phyloP scores from a whole-genome alignment of 108 stramenopile genomes.

The Cylindrotheca fusiformis region DNA sequence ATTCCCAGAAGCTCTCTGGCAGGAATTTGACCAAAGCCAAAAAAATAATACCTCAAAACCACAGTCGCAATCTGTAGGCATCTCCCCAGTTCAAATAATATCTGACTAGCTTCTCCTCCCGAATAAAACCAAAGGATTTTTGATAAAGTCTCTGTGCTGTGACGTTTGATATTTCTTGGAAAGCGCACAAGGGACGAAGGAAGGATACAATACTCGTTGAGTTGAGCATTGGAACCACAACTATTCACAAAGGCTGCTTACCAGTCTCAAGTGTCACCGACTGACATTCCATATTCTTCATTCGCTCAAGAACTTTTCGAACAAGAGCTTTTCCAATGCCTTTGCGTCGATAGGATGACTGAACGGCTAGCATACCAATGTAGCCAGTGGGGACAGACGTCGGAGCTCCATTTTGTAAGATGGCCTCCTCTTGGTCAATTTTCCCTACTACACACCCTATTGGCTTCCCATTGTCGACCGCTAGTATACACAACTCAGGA shows the following conservation, averaged over 20 bases:
- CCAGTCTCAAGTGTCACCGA: slow-evolving; percentile 66
- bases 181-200: too few relatives aligned
- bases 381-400: slow-evolving; percentile 34
- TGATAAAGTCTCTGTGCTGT: slow-evolving; percentile 79
- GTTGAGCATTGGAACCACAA: too few relatives aligned
- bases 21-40: too few relatives aligned
- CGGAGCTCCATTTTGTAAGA: background rate
- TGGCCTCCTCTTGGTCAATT: slow-evolving; percentile 56
- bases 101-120: slow-evolving; percentile 80
- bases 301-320: slow-evolving; percentile 54
- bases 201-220: too few relatives aligned
- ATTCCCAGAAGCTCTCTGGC: too few relatives aligned
- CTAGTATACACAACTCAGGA: slow-evolving; percentile 83
- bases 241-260: too few relatives aligned
- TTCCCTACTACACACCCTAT: slow-evolving; percentile 91
- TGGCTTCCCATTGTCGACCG: slow-evolving; percentile 48
- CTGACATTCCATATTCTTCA: slow-evolving; percentile 42
- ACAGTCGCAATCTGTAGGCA: slow-evolving; percentile 83
- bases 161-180: slow-evolving; percentile 77
- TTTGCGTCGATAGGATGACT: slow-evolving; percentile 58
- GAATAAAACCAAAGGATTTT: slow-evolving; percentile 75
- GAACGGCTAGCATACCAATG: slow-evolving; percentile 87
- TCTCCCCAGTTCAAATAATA: slow-evolving; percentile 88
- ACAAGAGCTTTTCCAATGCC: slow-evolving; percentile 81
- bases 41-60: slow-evolving; percentile 74